phyloP scores from a whole-genome alignment of 2,329 filamentous ascomycete species.

The Cercospora beticola region DNA sequence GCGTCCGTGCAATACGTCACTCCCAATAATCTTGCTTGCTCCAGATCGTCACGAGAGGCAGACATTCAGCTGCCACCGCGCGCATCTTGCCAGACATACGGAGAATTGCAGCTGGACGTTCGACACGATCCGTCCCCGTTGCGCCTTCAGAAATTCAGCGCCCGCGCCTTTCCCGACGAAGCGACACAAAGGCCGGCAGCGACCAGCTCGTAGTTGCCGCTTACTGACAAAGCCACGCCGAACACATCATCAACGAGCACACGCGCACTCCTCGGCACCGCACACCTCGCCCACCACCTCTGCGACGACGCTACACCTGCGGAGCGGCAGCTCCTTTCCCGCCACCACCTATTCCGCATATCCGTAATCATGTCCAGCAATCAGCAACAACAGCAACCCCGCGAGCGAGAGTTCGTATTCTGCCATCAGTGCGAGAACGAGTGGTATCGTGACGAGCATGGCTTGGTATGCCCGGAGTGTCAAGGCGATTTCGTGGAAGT shows the following conservation, averaged over 20 bases:
- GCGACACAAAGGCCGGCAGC: background rate
- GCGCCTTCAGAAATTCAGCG: background rate
- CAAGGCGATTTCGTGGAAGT: conserved; percentile 79
- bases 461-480: conserved; percentile 75
- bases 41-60: background rate
- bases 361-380: conserved; percentile 14
- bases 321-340: conserved; percentile 22
- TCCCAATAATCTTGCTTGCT: background rate
- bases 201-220: background rate
- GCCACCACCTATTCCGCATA: background rate
- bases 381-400: conserved; percentile 19
- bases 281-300: background rate
- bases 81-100: background rate
- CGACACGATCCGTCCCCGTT: background rate
- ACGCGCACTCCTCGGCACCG: background rate
- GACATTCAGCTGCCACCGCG: background rate
- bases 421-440: conserved; percentile 80
- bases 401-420: conserved; percentile 69
- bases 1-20: background rate
- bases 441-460: conserved; percentile 73
- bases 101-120: background rate
- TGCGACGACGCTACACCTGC: conserved; percentile 2
- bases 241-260: background rate
- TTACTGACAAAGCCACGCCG: background rate
- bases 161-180: background rate